Evolutionary conservation across 2,329 filamentous ascomycete species (phyloP).

Genomic region (Neonectria faginata): DNA sequence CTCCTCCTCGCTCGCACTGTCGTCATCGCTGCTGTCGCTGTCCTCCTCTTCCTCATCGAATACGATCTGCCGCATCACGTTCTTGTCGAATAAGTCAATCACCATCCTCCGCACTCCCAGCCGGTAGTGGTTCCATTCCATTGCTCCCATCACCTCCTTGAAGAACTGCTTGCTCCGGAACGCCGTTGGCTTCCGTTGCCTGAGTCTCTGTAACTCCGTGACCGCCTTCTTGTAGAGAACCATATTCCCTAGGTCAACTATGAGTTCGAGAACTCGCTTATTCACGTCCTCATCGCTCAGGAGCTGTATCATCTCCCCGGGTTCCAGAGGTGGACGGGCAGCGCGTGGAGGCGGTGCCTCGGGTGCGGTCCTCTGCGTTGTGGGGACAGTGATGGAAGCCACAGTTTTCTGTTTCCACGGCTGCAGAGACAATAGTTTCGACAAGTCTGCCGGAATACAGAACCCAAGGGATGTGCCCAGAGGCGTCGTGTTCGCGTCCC

Average conservation of each 20-base stretch:
- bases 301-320: slow-evolving; percentile 55
- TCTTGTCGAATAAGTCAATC: slow-evolving; percentile 93
- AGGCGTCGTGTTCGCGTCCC: slow-evolving; percentile 90
- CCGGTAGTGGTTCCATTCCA: slow-evolving; percentile 91
- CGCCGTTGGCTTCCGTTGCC: slow-evolving; percentile 77
- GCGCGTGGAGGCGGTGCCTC: slow-evolving; percentile 57
- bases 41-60: slow-evolving; percentile 67
- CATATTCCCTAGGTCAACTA: slow-evolving; percentile 91
- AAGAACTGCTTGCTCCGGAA: slow-evolving; percentile 85
- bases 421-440: slow-evolving; percentile 79
- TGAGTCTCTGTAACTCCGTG: slow-evolving; percentile 83
- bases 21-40: slow-evolving; percentile 73
- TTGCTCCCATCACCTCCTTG: slow-evolving; percentile 82
- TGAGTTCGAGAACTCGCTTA: slow-evolving; percentile 84
- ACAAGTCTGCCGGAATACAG: slow-evolving; percentile 84
- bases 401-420: slow-evolving; percentile 68
- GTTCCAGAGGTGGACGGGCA: slow-evolving; percentile 57
- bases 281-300: slow-evolving; percentile 73
- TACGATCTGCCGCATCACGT: slow-evolving; percentile 85
- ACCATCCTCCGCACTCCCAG: slow-evolving; percentile 89
- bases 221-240: slow-evolving; percentile 91
- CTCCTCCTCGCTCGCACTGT: slow-evolving; percentile 60
- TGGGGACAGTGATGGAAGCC: slow-evolving; percentile 59
- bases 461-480: slow-evolving; percentile 87
- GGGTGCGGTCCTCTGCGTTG: slow-evolving; percentile 65